These are phyloP conservation scores for Abortiporus biennis DNA, from an alignment of 1,284 basidiomycete species.

Conservation along the genomic window DNA sequence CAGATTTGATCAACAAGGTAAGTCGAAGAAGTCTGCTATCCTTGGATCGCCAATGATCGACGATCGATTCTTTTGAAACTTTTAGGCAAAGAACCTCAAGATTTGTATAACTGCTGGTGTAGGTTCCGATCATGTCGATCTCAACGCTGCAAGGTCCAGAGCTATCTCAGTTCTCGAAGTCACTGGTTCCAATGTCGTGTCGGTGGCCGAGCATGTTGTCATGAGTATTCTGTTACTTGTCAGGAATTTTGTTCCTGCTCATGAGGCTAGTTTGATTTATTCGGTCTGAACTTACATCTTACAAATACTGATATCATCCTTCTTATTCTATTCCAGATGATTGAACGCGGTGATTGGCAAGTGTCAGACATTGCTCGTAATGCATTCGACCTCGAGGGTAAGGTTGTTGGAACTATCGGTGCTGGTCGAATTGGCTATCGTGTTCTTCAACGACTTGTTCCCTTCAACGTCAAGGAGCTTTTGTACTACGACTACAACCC, in stretches of 20 bases:
- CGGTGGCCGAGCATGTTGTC: slow-evolving; percentile 85
- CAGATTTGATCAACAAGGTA: slow-evolving; percentile 51
- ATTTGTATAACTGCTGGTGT: slow-evolving; percentile 90
- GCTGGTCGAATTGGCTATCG: slow-evolving; percentile 87
- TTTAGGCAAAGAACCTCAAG: slow-evolving; percentile 83
- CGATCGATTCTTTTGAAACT: background rate
- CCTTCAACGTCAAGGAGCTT: slow-evolving; percentile 90
- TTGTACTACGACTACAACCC: slow-evolving; percentile 90
- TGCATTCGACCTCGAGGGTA: slow-evolving; percentile 86
- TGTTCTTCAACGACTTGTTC: slow-evolving; percentile 81
- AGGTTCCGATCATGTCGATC: slow-evolving; percentile 87
- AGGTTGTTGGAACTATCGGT: slow-evolving; percentile 87
- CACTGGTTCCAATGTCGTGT: slow-evolving; percentile 60
- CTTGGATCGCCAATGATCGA: background rate
- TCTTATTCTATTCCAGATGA: slow-evolving; percentile 58
- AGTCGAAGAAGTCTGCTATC: background rate
- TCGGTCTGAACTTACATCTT: slow-evolving; percentile 7
- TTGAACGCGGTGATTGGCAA: slow-evolving; percentile 80
- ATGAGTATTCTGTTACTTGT: slow-evolving; percentile 79
- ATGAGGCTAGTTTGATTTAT: slow-evolving; percentile 39
- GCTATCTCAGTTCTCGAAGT: slow-evolving; percentile 15
- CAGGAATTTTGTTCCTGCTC: slow-evolving; percentile 77
- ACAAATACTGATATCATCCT: background rate
- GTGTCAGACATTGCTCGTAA: slow-evolving; percentile 79
- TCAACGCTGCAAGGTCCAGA: slow-evolving; percentile 48